Percentiles rank a stretch among this genome's conserved stretches.
These are phyloP conservation scores for Lipomyces mesembrius DNA, from an alignment of 805 yeast genomes.

Conservation along the genomic window DNA sequence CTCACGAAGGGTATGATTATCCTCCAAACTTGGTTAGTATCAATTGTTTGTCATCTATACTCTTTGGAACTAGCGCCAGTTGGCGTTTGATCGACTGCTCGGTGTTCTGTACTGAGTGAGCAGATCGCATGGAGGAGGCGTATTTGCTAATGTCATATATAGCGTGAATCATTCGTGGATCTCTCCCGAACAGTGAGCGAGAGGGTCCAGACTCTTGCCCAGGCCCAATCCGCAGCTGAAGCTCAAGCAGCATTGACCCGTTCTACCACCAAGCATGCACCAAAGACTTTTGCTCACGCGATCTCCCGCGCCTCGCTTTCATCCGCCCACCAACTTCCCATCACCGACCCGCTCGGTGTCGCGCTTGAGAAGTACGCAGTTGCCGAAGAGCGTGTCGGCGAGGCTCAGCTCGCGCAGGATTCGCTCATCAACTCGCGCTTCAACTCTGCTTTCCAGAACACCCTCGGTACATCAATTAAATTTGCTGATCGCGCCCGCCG, in stretches of 20 bases:
- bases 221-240: constrained; percentile 77
- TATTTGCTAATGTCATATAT: neutral
- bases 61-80: neutral
- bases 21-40: constrained; percentile 61
- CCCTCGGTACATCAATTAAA: constrained; percentile 62
- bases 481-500: constrained; percentile 71
- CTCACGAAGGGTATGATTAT: constrained; percentile 79
- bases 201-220: constrained; percentile 68
- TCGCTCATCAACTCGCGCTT: constrained; percentile 69
- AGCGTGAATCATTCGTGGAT: constrained; percentile 76
- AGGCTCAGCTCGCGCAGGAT: constrained; percentile 82
- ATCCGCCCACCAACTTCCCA: constrained; percentile 51
- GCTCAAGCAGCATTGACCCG: constrained; percentile 73
- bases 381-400: constrained; percentile 75
- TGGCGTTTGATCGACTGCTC: neutral
- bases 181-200: constrained; percentile 67
- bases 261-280: constrained; percentile 57
- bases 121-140: neutral
- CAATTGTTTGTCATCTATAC: neutral
- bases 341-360: constrained; percentile 59
- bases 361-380: constrained; percentile 70
- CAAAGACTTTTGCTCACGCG: constrained; percentile 84
- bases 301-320: constrained; percentile 73
- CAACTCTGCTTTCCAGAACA: constrained; percentile 66
- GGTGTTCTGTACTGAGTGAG: neutral